phyloP scores from a whole-genome alignment of 805 yeast species.

The Saturnispora sekii region DNA sequence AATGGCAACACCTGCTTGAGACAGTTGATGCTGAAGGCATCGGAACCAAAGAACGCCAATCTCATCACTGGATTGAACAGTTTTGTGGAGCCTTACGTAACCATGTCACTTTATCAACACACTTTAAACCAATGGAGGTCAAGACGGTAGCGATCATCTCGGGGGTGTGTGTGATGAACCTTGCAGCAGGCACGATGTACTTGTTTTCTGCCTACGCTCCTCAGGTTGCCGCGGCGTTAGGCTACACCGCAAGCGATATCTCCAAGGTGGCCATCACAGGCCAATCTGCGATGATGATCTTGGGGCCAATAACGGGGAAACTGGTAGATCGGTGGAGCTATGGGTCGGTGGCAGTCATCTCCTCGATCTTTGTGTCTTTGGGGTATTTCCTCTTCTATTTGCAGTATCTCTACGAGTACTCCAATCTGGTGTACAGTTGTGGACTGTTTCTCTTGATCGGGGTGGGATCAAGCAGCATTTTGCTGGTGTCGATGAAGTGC shows the following conservation, averaged over 20 bases:
- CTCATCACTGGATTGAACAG: constrained; percentile 9
- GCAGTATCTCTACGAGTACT: constrained; percentile 36
- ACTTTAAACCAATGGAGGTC: too few species aligned
- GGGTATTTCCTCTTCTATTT: constrained; percentile 50
- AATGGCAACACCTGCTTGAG: constrained; percentile 31
- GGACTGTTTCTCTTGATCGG: constrained; percentile 49
- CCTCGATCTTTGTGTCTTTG: constrained; percentile 36
- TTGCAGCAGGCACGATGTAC: constrained; percentile 67
- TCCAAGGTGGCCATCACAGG: constrained; percentile 61
- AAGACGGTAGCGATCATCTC: constrained; percentile 15
- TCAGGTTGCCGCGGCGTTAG: constrained; percentile 51
- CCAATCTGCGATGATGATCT: constrained; percentile 49
- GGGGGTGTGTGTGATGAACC: constrained; percentile 18
- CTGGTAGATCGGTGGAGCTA: constrained; percentile 59
- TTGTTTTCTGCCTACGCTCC: constrained; percentile 72
- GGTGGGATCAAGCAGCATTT: constrained; percentile 56
- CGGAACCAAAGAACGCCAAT: constrained; percentile 74
- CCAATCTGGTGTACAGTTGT: constrained; percentile 34
- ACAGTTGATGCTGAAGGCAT: constrained; percentile 52
- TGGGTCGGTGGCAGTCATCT: constrained; percentile 39
- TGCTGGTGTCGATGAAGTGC: constrained; percentile 59
- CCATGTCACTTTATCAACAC: too few species aligned
- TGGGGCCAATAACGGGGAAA: constrained; percentile 62
- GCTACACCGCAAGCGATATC: constrained; percentile 51
- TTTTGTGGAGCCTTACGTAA: neutral